Evolutionary conservation across 805 yeast genomes (phyloP).

Genomic region (Saccharomycopsis fodiens): DNA sequence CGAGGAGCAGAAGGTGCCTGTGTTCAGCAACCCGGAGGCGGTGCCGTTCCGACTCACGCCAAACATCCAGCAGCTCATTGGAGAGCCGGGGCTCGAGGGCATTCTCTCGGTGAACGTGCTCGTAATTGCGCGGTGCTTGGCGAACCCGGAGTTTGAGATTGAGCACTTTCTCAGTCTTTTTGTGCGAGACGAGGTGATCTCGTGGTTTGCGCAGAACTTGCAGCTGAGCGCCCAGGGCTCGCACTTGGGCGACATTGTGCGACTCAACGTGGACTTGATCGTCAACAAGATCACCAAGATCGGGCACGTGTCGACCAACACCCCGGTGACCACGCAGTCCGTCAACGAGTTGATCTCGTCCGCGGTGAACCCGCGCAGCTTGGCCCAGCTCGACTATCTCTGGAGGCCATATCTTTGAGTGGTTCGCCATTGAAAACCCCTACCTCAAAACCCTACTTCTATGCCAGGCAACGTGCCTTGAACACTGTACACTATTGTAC

Average conservation of each 20-base stretch:
- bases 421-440: too few species aligned
- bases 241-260: slow-evolving; percentile 79
- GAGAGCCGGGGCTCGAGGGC: slow-evolving; percentile 92
- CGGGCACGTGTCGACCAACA: slow-evolving; percentile 51
- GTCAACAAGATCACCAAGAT: slow-evolving; percentile 72
- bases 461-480: too few species aligned
- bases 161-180: slow-evolving; percentile 89
- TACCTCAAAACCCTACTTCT: too few species aligned
- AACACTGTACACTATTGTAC: too few species aligned
- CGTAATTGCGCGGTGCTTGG: slow-evolving; percentile 77
- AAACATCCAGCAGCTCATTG: slow-evolving; percentile 86
- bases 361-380: slow-evolving; percentile 91
- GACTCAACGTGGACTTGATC: slow-evolving; percentile 79
- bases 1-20: slow-evolving; percentile 39
- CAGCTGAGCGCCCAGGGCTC: slow-evolving; percentile 75
- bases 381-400: slow-evolving; percentile 84
- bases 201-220: slow-evolving; percentile 79
- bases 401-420: slow-evolving; percentile 99
- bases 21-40: slow-evolving; percentile 83
- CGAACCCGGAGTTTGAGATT: slow-evolving; percentile 88
- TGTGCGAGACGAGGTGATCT: slow-evolving; percentile 89
- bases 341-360: slow-evolving; percentile 85
- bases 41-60: slow-evolving; percentile 97
- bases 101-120: slow-evolving; percentile 77
- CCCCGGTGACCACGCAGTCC: slow-evolving; percentile 74